Evolutionary conservation across 192 early-diverging fungal genomes (phyloP).

Genomic region (Entomortierella parvispora): DNA sequence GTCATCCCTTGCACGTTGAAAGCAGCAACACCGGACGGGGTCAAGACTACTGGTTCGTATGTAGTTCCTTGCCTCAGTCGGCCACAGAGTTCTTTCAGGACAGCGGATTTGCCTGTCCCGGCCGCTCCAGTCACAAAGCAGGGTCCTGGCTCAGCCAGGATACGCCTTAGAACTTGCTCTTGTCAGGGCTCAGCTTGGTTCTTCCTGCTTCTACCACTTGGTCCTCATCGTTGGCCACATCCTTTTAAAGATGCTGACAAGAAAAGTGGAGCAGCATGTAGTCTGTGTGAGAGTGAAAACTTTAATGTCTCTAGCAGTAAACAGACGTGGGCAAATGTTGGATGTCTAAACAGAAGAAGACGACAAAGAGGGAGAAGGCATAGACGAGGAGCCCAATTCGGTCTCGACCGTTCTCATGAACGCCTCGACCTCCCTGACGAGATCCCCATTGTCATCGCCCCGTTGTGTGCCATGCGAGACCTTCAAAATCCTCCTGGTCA

Average conservation of each 20-base stretch:
- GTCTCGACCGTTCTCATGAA: constrained; percentile 45
- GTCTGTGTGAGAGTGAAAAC: no score
- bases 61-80: background rate
- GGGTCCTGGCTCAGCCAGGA: background rate
- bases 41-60: background rate
- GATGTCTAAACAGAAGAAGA: no score
- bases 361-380: no score
- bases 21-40: background rate
- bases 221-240: no score
- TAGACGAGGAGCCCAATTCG: no score
- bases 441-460: constrained; percentile 10
- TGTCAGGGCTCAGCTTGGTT: no score
- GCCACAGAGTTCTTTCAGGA: background rate
- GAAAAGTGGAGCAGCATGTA: no score
- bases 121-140: background rate
- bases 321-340: no score
- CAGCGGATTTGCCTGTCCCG: background rate
- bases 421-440: constrained; percentile 26
- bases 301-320: no score
- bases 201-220: no score
- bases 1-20: background rate
- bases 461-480: constrained; percentile 35
- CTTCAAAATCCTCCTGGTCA: constrained; percentile 19
- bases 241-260: no score
- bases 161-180: no score